Evolutionary conservation across 768 basidiomycete genomes (phyloP), one percentile per base, ranked within the genome.

Genomic region (Neoboletus brunneissimus): DNA sequence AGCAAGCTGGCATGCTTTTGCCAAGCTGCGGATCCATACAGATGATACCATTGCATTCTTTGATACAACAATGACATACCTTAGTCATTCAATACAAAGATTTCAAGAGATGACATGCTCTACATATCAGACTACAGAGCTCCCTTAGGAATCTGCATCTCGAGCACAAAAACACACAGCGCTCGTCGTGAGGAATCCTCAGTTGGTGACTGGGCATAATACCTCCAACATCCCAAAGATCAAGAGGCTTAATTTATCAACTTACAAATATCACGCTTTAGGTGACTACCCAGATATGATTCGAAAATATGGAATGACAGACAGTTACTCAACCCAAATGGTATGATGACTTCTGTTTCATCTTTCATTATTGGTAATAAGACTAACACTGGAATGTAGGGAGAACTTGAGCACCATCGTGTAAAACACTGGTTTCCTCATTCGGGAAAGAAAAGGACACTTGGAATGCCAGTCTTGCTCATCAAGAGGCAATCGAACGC

Each of bases 371-470:
- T 31, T 10, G 2, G 31, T 11, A 3, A 31, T 3, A 3, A 31
- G 31, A 31, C 16, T 27, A 27, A n/a, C n/a, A 0, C 10, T 22
- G 9, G 31, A 50, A 13, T 0, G 0, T 15, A 78, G 77, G 72
- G 75, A 8, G 77, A 79, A 58, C 64, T 71, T 0, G 68, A 76
- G 41, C 77, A 80, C 48, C 54, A 64, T 0, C 54, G 43, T 0
- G 57, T 72, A 12, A 80, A 81, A 57, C 60, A 58, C 0, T 53
- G 71, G 11, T 81, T 77, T 52, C 54, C 5, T 1, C 10, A 2
- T 2, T 51, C 27, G 9, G 49, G 49, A 3, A 51, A 51, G 13
- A 51, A 51, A 51, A 51, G 1, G 7, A 20, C 15, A 27, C 4
- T n/a, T 7, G 12, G n/a, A 40, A 50, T 12, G 1, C 5, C 1